Conservation (phyloP, 805 yeast species). For the Suhomyces prunicola region DNA sequence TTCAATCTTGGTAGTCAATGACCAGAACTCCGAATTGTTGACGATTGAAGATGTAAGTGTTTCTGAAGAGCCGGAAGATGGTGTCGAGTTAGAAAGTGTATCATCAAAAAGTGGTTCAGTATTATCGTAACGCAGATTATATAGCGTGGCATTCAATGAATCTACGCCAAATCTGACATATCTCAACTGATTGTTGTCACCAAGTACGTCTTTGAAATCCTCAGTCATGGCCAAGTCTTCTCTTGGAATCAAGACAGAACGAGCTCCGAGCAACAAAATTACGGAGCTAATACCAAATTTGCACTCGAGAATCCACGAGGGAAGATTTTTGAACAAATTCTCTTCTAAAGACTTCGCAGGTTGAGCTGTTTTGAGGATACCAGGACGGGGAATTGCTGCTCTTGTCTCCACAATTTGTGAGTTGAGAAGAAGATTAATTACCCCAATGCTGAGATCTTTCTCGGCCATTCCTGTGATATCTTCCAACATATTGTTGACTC, state of each 20-base stretch:
- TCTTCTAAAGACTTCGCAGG: constrained; percentile 6
- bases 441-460: constrained; percentile 24
- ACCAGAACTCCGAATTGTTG: constrained; percentile 21
- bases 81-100: constrained; percentile 4
- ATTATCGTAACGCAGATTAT: constrained; percentile 2
- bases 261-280: constrained; percentile 31
- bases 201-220: constrained; percentile 15
- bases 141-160: constrained; percentile 7
- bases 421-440: constrained; percentile 26
- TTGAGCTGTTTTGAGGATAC: neutral
- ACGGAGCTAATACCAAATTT: constrained; percentile 15
- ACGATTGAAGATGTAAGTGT: constrained; percentile 17
- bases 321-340: constrained; percentile 22
- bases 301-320: constrained; percentile 32
- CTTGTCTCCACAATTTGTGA: constrained; percentile 13
- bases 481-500: constrained; percentile 27
- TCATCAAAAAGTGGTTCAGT: constrained; percentile 2
- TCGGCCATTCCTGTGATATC: constrained; percentile 24
- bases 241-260: constrained; percentile 35
- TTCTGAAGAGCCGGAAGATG: constrained; percentile 25
- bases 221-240: constrained; percentile 13
- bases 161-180: constrained; percentile 12
- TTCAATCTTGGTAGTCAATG: constrained; percentile 10
- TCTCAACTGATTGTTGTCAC: constrained; percentile 19
- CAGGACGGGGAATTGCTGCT: neutral